phyloP scores from a whole-genome alignment of 352 stramenopile genomes.

The Phytophthora palmivora region DNA sequence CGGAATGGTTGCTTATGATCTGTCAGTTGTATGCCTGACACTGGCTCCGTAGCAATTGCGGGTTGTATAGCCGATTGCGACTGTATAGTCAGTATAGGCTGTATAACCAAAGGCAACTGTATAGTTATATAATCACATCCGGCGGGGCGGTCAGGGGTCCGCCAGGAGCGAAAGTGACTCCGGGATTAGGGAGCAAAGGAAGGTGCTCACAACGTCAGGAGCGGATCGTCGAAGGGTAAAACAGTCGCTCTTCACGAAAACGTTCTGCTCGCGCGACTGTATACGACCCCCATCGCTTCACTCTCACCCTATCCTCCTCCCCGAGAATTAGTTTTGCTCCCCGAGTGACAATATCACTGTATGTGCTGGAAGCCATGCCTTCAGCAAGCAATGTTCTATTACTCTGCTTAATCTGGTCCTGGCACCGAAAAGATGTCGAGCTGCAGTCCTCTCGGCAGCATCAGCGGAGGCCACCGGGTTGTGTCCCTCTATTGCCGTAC shows the following conservation, averaged over 20 bases:
- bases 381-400: too few relatives aligned
- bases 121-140: neutral
- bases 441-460: neutral
- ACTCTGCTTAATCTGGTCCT: constrained; percentile 1
- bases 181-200: too few relatives aligned
- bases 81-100: too few relatives aligned
- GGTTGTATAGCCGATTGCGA: too few relatives aligned
- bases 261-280: neutral
- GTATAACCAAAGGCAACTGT: neutral
- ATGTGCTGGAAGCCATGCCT: neutral
- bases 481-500: neutral
- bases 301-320: constrained; percentile 3
- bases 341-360: too few relatives aligned
- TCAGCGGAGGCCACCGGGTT: neutral
- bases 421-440: constrained; percentile 2
- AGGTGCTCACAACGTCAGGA: too few relatives aligned
- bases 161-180: too few relatives aligned
- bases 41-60: too few relatives aligned
- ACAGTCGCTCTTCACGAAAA: too few relatives aligned
- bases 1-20: too few relatives aligned
- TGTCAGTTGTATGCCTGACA: too few relatives aligned
- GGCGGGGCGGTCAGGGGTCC: neutral
- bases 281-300: neutral
- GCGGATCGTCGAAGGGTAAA: neutral
- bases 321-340: too few relatives aligned